Evolutionary conservation across 176 grass and related monocot species (phyloP), one percentile per base, ranked within the genome.

Genomic region (Triticum turgidum): DNA sequence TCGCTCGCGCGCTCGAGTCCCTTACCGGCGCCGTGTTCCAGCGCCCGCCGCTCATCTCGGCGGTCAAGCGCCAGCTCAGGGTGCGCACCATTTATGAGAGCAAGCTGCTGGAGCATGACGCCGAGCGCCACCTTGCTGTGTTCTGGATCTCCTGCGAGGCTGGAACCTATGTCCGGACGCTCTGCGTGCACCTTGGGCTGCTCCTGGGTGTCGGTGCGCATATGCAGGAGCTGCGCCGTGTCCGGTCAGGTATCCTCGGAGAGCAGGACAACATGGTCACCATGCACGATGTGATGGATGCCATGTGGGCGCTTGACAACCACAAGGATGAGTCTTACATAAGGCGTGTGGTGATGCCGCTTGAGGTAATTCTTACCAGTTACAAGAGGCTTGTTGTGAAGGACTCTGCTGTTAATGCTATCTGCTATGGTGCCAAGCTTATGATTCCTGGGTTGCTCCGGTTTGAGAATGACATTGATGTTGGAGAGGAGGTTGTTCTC

Each of bases 261-360:
- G 95, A 98, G 93, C 80, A 61, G 82, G 93, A 98, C 47, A 98
- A 98, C 78, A 98, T 98, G 93, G 93, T 95, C 44, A 98, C 95
- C 32, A 98, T 98, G 95, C 95, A 98, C 63, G 93, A 98, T 79
- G 88, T 95, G 62, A 89, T 95, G 87, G 95, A 98, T 15, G 93
- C 89, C 0, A 94, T 93, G 83, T 98, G 93, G 95, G 68, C 83
- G 13, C 85, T 88, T 5, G 95, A 95, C 69, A 98, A 93, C 80
- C 37, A 90, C 73, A 89, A 84, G 27, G 93, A 93, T 22, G 95
- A 98, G 89, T 69, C 77, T 5, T 98, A 98, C 65, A 20, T 98
- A 59, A 87, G 95, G 80, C 91, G 95, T 1, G 81, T 95, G 14
- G 93, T 98, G 33, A 98, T 95, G 95, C 95, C 95, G 0, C 88